Conservation (phyloP, 1,284 basidiomycete species). For the Heimioporus punctisporus region DNA sequence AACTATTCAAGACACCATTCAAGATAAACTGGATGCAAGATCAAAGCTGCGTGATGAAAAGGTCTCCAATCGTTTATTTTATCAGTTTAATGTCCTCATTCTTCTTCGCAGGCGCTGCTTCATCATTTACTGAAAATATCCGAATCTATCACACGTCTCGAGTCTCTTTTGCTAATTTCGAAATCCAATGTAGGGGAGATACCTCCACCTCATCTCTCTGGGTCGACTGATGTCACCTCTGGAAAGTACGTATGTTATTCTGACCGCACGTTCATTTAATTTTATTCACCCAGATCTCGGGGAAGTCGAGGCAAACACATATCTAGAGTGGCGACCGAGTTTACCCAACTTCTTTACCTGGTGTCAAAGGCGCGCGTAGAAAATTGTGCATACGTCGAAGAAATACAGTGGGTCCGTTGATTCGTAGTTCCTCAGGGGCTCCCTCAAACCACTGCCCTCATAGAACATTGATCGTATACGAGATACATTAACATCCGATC, state of each 20-base stretch:
- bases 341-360: constrained; percentile 93
- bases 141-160: constrained; percentile 83
- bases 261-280: not conserved
- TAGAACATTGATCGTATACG: constrained; percentile 84
- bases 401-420: constrained; percentile 83
- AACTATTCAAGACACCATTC: constrained; percentile 71
- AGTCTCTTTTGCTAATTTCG: constrained; percentile 74
- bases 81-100: not conserved
- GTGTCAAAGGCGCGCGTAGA: constrained; percentile 79
- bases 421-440: constrained; percentile 13
- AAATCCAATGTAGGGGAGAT: constrained; percentile 25
- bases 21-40: constrained; percentile 76
- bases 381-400: constrained; percentile 77
- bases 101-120: constrained; percentile 63
- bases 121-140: constrained; percentile 89
- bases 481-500: constrained; percentile 79
- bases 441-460: constrained; percentile 13
- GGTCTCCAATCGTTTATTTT: constrained; percentile 40
- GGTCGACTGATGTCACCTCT: constrained; percentile 15
- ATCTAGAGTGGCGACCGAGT: constrained; percentile 86
- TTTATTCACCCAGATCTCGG: constrained; percentile 43
- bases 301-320: constrained; percentile 83
- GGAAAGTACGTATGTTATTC: constrained; percentile 22
- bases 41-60: constrained; percentile 83
- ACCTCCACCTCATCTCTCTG: constrained; percentile 27